Evolutionary conservation across 257 asterid genomes (phyloP), one percentile per base, ranked within the genome.

Genomic region (Ocimum tenuiflorum): DNA sequence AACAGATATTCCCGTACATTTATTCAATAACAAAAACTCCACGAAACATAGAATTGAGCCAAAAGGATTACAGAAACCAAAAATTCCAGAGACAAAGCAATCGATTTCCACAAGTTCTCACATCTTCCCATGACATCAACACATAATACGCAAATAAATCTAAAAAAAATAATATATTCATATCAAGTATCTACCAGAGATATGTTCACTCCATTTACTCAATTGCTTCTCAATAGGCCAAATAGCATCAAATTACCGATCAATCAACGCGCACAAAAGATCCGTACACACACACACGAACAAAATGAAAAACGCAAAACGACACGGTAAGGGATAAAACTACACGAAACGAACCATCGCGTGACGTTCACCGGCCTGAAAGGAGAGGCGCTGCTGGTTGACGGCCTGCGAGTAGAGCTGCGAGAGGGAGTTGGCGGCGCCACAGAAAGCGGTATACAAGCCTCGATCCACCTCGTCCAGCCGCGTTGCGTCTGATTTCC

Each of bases 401-500:
- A 78, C 85, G 54, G 97, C 85, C 79, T 86, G 96, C 42, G 96
- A 81, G 70, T 91, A 91, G 8, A 88, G 96, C 91, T 88, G 97
- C 18, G 94, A 88, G 23, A 91, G 96, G 59, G 86, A 80, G 71
- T 88, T 91, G 4, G 96, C 95, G n/a, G 91, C 86, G 73, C 88
- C 76, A 78, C 91, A 82, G 74, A 88, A 91, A 31, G 95, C 81
- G 53, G 91, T 77, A 71, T 88, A 86, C 88, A 88, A 79, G 84
- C 79, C 79, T 63, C 95, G 95, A 83, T 91, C 97, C 79, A 91
- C 95, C 88, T 88, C 96, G 63, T 91, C 97, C 18, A 88, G 83
- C 72, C 94, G 81, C 68, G 91, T 81, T 13, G 94, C 87, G 29
- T 84, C 80, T 63, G 96, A 85, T 80, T 91, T 91, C 84, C 95